Evolutionary conservation across 352 stramenopile genomes (phyloP).

Genomic region (Pythium dissotocum): DNA sequence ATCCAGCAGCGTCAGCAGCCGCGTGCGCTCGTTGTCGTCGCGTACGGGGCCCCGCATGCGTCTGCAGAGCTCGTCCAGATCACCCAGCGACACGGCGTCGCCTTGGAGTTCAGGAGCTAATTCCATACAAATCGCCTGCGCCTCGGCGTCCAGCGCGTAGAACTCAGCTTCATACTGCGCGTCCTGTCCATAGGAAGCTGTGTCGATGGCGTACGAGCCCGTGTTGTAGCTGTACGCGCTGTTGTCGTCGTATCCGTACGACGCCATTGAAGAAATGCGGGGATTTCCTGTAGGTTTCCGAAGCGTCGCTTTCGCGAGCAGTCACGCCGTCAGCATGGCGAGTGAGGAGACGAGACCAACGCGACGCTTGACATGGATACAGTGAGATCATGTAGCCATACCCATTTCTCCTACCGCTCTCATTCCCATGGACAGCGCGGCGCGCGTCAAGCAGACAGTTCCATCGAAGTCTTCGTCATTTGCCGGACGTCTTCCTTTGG

Average conservation of each 20-base stretch:
- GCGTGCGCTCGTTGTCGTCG: constrained; percentile 45
- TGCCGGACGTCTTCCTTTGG: neutral
- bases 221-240: neutral
- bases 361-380: neutral
- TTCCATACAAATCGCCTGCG: constrained; percentile 35
- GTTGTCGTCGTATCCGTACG: neutral
- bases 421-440: neutral
- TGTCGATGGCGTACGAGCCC: neutral
- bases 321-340: neutral
- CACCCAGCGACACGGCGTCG: constrained; percentile 36
- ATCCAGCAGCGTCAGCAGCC: constrained; percentile 57
- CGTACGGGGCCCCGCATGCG: constrained; percentile 40
- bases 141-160: constrained; percentile 52
- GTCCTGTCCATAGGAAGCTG: neutral
- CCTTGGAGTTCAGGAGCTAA: constrained; percentile 38
- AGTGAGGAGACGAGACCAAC: neutral
- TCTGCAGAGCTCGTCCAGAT: constrained; percentile 52
- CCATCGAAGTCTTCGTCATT: neutral
- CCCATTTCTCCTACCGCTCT: too few species aligned
- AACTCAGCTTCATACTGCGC: constrained; percentile 42
- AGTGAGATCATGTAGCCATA: neutral
- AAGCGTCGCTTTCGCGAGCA: neutral
- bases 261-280: neutral
- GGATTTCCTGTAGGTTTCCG: neutral
- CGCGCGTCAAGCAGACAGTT: neutral